Conservation (phyloP, 176 grass and related monocot species). For the Stipa capillata region DNA sequence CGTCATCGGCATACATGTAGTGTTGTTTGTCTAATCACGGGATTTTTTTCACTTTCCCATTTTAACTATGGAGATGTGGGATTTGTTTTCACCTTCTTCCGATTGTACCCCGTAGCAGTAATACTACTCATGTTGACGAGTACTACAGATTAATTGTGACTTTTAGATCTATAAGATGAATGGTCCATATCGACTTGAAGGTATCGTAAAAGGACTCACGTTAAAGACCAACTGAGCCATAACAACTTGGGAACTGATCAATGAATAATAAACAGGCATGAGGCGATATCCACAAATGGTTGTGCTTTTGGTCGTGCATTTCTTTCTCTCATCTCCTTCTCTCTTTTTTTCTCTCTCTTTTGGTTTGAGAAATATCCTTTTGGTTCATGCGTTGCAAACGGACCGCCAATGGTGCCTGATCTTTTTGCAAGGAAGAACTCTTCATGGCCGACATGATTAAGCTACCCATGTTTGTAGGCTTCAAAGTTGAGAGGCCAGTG, state of each 20-base stretch:
- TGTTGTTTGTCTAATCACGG: too few relatives aligned
- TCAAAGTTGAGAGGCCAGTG: background rate
- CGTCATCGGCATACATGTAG: too few relatives aligned
- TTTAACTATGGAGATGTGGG: too few relatives aligned
- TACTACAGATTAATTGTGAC: too few relatives aligned
- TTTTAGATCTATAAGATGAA: too few relatives aligned
- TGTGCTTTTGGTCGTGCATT: background rate
- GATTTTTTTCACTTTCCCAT: too few relatives aligned
- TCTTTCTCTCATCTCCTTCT: background rate
- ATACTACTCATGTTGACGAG: too few relatives aligned
- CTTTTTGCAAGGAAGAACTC: background rate
- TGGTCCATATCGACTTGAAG: too few relatives aligned
- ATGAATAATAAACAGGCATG: background rate
- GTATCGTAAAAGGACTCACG: too few relatives aligned
- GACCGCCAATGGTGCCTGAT: background rate
- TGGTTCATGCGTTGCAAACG: background rate
- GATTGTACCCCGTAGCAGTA: too few relatives aligned
- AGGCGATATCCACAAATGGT: background rate
- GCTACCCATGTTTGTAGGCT: slow-evolving; percentile 2
- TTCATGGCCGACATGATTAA: slow-evolving; percentile 8
- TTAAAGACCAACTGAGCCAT: background rate
- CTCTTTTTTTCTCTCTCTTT: background rate
- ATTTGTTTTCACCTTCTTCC: too few relatives aligned
- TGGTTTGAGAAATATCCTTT: background rate
- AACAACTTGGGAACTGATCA: background rate